Evolutionary conservation across 257 asterid genomes (phyloP).

Genomic region (Cinchona pubescens): DNA sequence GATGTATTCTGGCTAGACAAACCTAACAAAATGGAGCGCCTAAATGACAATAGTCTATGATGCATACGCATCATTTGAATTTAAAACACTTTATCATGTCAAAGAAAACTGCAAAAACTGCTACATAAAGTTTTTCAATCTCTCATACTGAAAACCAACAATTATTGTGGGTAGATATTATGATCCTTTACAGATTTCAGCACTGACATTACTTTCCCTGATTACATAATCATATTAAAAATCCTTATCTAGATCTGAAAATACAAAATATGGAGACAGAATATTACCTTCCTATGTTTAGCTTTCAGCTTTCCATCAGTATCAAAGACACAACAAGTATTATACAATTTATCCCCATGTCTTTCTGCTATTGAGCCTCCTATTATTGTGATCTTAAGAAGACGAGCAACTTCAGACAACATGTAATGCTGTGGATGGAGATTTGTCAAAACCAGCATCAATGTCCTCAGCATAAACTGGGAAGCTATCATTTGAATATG

Average conservation of each 20-base stretch:
- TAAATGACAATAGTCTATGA: background rate
- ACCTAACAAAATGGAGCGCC: background rate
- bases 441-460: conserved; percentile 79
- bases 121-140: background rate
- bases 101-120: background rate
- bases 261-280: conserved; percentile 13
- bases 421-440: conserved; percentile 95
- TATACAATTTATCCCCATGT: conserved; percentile 74
- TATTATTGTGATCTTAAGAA: conserved; percentile 66
- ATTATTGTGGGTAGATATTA: background rate
- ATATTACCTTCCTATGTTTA: conserved; percentile 85
- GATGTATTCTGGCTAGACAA: background rate
- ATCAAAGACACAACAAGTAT: conserved; percentile 87
- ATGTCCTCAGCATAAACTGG: conserved; percentile 92
- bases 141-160: background rate
- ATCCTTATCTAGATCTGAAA: conserved; percentile 10
- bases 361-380: conserved; percentile 97
- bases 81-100: conserved; percentile 1
- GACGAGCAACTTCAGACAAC: conserved; percentile 76
- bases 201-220: background rate
- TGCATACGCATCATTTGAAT: background rate
- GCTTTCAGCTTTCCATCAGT: conserved; percentile 86
- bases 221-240: conserved; percentile 2
- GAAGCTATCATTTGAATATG: conserved; percentile 91
- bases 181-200: background rate